Base-by-base conservation (phyloP, 805 yeast genomes). In the Dipodascus albidus region DNA sequence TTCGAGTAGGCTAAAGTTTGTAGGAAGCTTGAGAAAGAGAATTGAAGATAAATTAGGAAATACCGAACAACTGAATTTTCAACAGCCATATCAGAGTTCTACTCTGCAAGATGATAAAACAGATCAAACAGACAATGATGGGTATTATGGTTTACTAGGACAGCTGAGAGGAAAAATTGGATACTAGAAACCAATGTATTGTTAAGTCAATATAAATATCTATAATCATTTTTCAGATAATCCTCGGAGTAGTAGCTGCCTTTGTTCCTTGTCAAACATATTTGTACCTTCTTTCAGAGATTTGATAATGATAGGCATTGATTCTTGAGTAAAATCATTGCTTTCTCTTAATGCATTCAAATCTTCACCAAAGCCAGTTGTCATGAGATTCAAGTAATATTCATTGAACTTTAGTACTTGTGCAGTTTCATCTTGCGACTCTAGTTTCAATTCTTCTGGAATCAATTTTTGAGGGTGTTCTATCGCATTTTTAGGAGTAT, bases 291-390 rank as follows among this genome's bases (percentile, higher is more conserved):
- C 62, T 54, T 69, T 69, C 48, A 70, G 62, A 1, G 70, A 71
- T 17, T 64, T 60, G 27, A 69, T 63, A 19, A 70, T 59, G 52
- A 66, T 59, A 19, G 59, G 58, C 33, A 71, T 56, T 3, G 69
- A 62, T n/a, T 64, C 62, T 8, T 59, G 58, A 15, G 59, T 59
- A 55, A 80, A 75, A 17, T 70, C 72, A 8, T 77, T 65, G 53
- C 78, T 73, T 53, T 64, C 64, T 19, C 76, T 77, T 53, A 71
- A 67, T 22, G 71, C 60, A 9, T 61, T 66, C 23, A 71, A 65
- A 47, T 73, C 73, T 19, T 70, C 70, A 58, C 81, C 75, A 56
- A 79, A 71, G 59, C 74, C 75, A 11, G 76, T 68, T 51, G 79
- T 77, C 38, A 70, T 64, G 23, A 73, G 67, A 14, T 62, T 57